Conservation (phyloP, 306 rosid species). For the Geum urbanum region DNA sequence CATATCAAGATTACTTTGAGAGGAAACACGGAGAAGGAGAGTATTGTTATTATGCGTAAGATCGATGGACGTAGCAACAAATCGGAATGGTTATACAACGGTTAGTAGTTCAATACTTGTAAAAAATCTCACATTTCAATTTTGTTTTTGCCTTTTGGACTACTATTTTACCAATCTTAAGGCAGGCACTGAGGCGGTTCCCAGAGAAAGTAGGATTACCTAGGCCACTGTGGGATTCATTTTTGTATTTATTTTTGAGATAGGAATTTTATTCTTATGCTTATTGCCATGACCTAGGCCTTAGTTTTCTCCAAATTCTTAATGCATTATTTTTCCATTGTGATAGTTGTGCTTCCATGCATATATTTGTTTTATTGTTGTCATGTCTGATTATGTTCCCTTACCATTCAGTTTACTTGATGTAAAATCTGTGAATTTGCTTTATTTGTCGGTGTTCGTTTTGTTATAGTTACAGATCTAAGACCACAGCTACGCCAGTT, state of each 20-base stretch:
- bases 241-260: background rate
- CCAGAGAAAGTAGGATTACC: background rate
- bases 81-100: slow-evolving; percentile 83
- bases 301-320: background rate
- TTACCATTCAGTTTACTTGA: background rate
- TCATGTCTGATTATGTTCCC: background rate
- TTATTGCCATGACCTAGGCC: background rate
- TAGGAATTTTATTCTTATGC: background rate
- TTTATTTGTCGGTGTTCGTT: background rate
- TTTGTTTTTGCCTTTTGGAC: background rate
- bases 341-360: background rate
- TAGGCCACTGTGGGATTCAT: background rate
- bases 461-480: background rate
- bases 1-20: slow-evolving; percentile 64
- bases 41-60: slow-evolving; percentile 54
- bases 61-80: slow-evolving; percentile 60
- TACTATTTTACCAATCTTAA: background rate
- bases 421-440: background rate
- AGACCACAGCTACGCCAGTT: too few species aligned
- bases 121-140: background rate
- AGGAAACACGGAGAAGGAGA: slow-evolving; percentile 55
- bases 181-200: background rate
- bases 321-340: background rate
- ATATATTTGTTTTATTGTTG: background rate
- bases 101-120: slow-evolving; percentile 30